A percentile compares a stretch with the other conserved stretches of the same genome.
These are phyloP conservation scores for Populus ilicifolia DNA, from an alignment of 345 rosid species.

Conservation along the genomic window DNA sequence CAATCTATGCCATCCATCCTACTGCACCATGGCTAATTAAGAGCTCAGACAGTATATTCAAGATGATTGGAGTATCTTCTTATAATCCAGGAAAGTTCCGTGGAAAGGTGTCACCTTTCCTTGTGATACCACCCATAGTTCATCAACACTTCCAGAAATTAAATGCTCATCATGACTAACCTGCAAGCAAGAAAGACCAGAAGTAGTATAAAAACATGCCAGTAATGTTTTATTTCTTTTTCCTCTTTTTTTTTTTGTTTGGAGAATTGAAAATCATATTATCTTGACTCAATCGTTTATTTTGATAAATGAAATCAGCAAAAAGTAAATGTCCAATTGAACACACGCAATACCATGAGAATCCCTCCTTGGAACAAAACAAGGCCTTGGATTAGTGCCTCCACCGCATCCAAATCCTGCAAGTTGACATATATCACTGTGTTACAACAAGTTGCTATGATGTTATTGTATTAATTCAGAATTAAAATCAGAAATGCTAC, in stretches of 20 bases:
- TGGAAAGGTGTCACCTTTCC: slow-evolving; percentile 72
- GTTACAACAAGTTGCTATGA: slow-evolving; percentile 1
- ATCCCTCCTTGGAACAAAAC: slow-evolving; percentile 96
- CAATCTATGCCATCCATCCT: neutral
- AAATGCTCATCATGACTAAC: slow-evolving; percentile 98
- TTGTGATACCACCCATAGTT: slow-evolving; percentile 84
- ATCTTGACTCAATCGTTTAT: neutral
- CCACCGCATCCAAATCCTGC: slow-evolving; percentile 98
- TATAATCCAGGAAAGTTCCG: slow-evolving; percentile 89
- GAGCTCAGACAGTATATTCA: neutral
- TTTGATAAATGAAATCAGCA: neutral
- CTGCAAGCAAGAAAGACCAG: slow-evolving; percentile 32
- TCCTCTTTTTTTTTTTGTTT: too few relatives aligned
- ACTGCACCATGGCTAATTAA: neutral
- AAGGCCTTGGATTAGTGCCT: slow-evolving; percentile 96
- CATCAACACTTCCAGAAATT: slow-evolving; percentile 95
- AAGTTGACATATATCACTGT: slow-evolving; percentile 8
- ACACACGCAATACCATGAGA: slow-evolving; percentile 60
- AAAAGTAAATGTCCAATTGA: neutral
- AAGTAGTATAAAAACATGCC: neutral
- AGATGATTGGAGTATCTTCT: slow-evolving; percentile 72
- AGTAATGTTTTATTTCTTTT: too few relatives aligned
- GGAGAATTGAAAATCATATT: too few relatives aligned
- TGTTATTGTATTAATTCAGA: neutral
- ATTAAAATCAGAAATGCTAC: neutral